phyloP scores from a whole-genome alignment of 1,284 basidiomycete species.

The Rhizoctonia solani region DNA sequence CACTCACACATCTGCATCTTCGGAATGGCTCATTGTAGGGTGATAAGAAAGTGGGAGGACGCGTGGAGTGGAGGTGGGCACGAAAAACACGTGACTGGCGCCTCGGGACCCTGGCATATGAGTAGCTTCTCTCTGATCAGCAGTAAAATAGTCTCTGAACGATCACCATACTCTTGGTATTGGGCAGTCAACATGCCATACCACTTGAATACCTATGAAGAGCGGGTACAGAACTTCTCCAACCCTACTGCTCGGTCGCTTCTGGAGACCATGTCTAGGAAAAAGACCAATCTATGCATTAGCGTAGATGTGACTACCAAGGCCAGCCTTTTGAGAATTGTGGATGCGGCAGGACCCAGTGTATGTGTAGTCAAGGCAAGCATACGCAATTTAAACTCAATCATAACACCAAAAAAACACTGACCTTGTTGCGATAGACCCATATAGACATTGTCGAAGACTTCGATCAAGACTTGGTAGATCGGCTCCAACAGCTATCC shows the following conservation, averaged over 20 bases:
- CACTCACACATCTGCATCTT: conserved; percentile 1
- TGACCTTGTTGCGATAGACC: conserved; percentile 61
- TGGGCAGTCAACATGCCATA: neutral
- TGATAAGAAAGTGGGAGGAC: neutral
- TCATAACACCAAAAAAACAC: neutral
- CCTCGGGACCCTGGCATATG: conserved; percentile 3
- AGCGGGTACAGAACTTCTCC: conserved; percentile 62
- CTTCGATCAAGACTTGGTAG: conserved; percentile 77
- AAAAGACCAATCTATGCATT: conserved; percentile 91
- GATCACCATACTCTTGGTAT: neutral
- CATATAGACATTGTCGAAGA: conserved; percentile 97
- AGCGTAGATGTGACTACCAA: conserved; percentile 92
- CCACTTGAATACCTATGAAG: conserved; percentile 57
- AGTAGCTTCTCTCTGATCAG: neutral
- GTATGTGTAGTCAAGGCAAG: conserved; percentile 93
- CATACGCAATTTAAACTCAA: neutral
- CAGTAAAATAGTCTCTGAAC: neutral
- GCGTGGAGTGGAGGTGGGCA: neutral
- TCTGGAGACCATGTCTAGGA: conserved; percentile 83
- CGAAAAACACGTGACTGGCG: conserved; percentile 2
- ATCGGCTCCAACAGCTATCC: conserved; percentile 72
- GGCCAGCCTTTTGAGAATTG: conserved; percentile 80
- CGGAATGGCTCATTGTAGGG: conserved; percentile 17
- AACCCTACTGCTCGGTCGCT: conserved; percentile 80
- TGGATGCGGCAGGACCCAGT: conserved; percentile 85